phyloP scores from a whole-genome alignment of 305 asterid species.

The Fraxinus baroniana region DNA sequence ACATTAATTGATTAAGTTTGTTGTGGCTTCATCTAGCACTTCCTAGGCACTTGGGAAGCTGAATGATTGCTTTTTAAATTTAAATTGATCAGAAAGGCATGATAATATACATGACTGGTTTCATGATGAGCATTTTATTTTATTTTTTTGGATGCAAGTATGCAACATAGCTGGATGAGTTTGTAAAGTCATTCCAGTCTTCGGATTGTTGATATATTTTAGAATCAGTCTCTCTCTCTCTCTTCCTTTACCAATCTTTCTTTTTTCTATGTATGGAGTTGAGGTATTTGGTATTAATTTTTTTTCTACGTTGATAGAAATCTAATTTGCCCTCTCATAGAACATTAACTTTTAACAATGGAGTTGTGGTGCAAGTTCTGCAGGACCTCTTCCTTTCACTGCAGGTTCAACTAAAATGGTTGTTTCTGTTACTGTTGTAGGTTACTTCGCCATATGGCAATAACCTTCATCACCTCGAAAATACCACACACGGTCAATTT shows the following conservation, averaged over 20 bases:
- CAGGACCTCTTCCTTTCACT: neutral
- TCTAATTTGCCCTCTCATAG: neutral
- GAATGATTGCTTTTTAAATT: neutral
- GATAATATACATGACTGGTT: neutral
- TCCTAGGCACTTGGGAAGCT: neutral
- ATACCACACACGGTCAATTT: conserved; percentile 82
- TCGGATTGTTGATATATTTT: neutral
- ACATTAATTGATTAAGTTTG: neutral
- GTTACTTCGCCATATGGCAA: conserved; percentile 90
- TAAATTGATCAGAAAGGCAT: neutral
- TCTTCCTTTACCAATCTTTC: neutral
- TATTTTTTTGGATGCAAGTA: neutral
- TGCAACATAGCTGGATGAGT: neutral
- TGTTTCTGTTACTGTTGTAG: conserved; percentile 34
- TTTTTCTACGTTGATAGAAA: neutral
- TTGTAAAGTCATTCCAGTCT: neutral
- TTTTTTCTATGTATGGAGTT: neutral
- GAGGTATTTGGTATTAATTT: neutral
- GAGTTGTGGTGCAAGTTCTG: neutral
- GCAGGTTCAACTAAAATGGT: conserved; percentile 14
- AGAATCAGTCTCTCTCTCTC: neutral
- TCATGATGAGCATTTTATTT: neutral
- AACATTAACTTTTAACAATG: neutral
- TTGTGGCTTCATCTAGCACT: neutral
- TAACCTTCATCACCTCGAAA: conserved; percentile 59